phyloP scores from a whole-genome alignment of 768 basidiomycete species.

The Suillus luteus region DNA sequence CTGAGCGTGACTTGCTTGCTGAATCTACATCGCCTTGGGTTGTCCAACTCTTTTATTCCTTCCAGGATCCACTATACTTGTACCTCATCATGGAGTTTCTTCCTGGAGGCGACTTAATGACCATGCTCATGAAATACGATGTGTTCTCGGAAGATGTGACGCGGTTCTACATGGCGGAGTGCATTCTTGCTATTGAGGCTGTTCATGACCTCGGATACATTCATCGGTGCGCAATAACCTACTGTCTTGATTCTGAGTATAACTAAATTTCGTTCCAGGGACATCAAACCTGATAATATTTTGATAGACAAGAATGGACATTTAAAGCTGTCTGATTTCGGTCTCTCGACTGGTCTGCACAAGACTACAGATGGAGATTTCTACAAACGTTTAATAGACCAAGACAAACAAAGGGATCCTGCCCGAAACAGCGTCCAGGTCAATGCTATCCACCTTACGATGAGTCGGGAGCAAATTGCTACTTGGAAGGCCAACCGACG shows the following conservation, averaged over 20 bases:
- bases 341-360: conserved; percentile 96
- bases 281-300: conserved; percentile 99
- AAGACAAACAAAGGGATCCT: conserved; percentile 60
- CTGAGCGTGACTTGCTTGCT: conserved; percentile 94
- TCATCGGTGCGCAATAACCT: conserved; percentile 68
- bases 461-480: conserved; percentile 95
- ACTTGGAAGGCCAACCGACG: conserved; percentile 99
- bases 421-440: conserved; percentile 96
- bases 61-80: conserved; percentile 94
- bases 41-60: conserved; percentile 96
- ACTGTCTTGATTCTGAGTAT: not conserved
- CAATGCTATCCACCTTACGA: conserved; percentile 95
- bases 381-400: conserved; percentile 89
- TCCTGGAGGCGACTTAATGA: conserved; percentile 97
- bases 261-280: conserved; percentile 48
- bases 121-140: conserved; percentile 99
- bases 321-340: conserved; percentile 97
- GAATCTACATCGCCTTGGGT: conserved; percentile 98
- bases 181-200: conserved; percentile 95
- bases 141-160: conserved; percentile 98
- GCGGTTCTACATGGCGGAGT: conserved; percentile 99
- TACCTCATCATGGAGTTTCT: conserved; percentile 97
- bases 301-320: conserved; percentile 97
- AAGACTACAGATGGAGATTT: conserved; percentile 93
- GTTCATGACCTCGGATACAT: conserved; percentile 99